Evolutionary conservation across 1,284 basidiomycete species (phyloP), one percentile per base, ranked within the genome.

Genomic region (Ganoderma lingzhi): DNA sequence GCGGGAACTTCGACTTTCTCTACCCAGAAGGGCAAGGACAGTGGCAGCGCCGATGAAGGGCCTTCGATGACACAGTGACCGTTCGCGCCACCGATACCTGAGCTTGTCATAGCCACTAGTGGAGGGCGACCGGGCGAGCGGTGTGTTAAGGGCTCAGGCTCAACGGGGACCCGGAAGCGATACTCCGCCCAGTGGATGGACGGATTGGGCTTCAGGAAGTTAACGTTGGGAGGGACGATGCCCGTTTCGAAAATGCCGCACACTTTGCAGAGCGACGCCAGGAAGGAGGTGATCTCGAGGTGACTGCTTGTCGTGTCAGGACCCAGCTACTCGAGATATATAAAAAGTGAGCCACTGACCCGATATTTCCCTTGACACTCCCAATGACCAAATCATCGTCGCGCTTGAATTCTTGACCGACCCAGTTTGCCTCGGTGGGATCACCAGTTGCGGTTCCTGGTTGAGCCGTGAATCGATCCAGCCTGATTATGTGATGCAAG

Each of bases 401-500:
- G 23, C 79, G 71, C 41, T 73, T 56, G 67, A 83, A 84, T 9
- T 74, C 60, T 42, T 78, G 76, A 1, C 85, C 86, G 5, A 84
- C 83, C 78, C 83, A 84, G 66, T 87, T 87, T 3, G 82, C 83
- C 73, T 87, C 86, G 0, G 80, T 83, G 0, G 85, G 86, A 72
- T 88, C 87, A 0, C 86, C 86, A 15, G 76, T 76, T n/a, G 82
- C 80, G 2, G 86, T 86, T 1, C 83, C 83, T 81, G 45, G 19
- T 35, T 35, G 35, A 48, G 19, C 8, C 39, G 45, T n/a, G 45
- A 19, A 37, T 35, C 35, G 35, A 35, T 35, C 35, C 35, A 35
- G 35, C 35, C 35, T 35, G 35, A 5, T 35, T 35, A 35, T 35
- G 35, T 35, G 35, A 35, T 35, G 35, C 35, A 5, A 35, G 3